Evolutionary conservation across 495 filamentous ascomycete species (phyloP), one percentile per base, ranked within the genome.

Genomic region (Astrothelium subdiscretum): DNA sequence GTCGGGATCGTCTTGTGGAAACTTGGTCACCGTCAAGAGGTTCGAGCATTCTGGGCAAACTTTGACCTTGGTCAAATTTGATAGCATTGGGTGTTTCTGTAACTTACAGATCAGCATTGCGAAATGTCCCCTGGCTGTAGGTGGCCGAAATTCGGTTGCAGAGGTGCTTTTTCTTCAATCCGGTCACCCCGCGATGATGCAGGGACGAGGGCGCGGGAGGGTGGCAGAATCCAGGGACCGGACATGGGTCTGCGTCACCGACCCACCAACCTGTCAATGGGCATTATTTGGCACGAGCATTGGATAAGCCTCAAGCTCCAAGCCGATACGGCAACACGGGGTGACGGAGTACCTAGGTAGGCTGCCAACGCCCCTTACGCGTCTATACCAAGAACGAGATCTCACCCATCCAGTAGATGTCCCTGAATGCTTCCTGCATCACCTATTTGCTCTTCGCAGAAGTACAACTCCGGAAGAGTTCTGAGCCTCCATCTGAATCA

Each of bases 41-140:
- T 97, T 98, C 72, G 83, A 83, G 81, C 94, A 98, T 69, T 85
- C 81, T 40, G 94, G 94, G 71, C 94, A 98, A 82, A 97, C 91
- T 96, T 63, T 57, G 67, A 60, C 18, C 6, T 60, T 62, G 60
- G 62, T 64, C 38, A 40, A 32, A 24, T 66, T 52, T 24, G 27
- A 57, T 31, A 27, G 62, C 59, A 32, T 62, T 26, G 12, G 42
- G n/a, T 31, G 51, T 20, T 32, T 31, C 31, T 40, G 48, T 5
- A 20, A 51, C 77, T 71, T 80, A 88, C 85, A 90, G 68, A 90
- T 83, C 58, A 90, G 75, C 87, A 90, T 90, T 59, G 62, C 74
- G 70, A 31, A 31, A 44, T 11, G 6, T 8, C 26, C 26, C 2
- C 11, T 11, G 5, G 12, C 20, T 54, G 12, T 29, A 8, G 11